Evolutionary conservation across 83 land plant species (phyloP).

Genomic region (Isoetes engelmannii): DNA sequence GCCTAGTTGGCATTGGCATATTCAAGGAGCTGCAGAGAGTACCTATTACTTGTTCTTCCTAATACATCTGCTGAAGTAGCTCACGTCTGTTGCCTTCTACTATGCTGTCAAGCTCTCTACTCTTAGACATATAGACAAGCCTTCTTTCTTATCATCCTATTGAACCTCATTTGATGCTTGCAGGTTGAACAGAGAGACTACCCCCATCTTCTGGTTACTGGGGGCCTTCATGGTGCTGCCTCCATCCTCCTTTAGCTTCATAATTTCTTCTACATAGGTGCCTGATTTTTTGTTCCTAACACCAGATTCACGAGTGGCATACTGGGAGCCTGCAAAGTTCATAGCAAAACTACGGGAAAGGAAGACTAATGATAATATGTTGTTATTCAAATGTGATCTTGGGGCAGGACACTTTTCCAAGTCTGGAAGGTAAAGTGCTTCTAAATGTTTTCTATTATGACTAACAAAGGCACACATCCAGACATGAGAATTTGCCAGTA

Average conservation of each 20-base stretch:
- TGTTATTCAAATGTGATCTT: conserved; percentile 83
- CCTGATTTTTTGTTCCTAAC: neutral
- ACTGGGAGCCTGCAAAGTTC: conserved; percentile 94
- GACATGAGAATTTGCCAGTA: no score
- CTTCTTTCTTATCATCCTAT: no score
- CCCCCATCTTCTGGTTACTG: conserved; percentile 80
- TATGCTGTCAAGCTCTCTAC: no score
- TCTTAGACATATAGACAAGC: no score
- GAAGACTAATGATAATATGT: conserved; percentile 72
- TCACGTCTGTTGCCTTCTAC: no score
- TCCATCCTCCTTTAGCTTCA: conserved; percentile 5
- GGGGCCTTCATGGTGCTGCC: conserved; percentile 76
- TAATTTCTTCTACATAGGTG: neutral
- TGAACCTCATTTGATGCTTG: no score
- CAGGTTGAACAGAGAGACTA: conserved; percentile 69
- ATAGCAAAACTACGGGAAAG: conserved; percentile 83
- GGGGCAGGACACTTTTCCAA: conserved; percentile 98
- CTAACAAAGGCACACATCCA: no score
- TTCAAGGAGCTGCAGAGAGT: no score
- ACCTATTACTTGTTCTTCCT: no score
- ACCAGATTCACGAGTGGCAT: conserved; percentile 91
- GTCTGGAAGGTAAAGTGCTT: conserved; percentile 74
- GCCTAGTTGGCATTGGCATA: no score
- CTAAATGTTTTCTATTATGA: no score
- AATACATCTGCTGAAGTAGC: no score